These are phyloP conservation scores for Annulohypoxylon stygium DNA, from an alignment of 495 filamentous ascomycete species.

Conservation along the genomic window DNA sequence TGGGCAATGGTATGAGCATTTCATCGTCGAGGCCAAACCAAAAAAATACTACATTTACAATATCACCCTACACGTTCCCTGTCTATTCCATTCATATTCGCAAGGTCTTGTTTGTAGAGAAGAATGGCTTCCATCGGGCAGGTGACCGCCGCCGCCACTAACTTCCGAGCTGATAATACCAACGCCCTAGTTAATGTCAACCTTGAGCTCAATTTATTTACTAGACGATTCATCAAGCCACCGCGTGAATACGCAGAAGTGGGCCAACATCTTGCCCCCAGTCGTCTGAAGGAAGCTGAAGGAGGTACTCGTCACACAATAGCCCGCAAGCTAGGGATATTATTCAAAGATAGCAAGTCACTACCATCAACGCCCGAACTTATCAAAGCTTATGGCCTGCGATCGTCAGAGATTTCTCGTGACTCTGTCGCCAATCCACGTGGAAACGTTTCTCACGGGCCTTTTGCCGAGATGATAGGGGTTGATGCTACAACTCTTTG, in stretches of 20 bases:
- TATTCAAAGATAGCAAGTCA: conserved; percentile 46
- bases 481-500: conserved; percentile 55
- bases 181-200: conserved; percentile 4
- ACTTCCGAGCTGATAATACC: not conserved
- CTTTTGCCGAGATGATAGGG: conserved; percentile 24
- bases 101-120: not conserved
- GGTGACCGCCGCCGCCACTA: not conserved
- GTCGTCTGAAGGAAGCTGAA: not conserved
- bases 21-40: not conserved
- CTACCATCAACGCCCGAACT: conserved; percentile 53
- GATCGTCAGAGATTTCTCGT: conserved; percentile 54
- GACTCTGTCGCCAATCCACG: not conserved
- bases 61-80: not conserved
- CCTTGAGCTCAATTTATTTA: not conserved
- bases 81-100: no score
- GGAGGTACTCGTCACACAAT: conserved; percentile 40
- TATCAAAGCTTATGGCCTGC: conserved; percentile 54
- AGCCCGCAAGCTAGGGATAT: conserved; percentile 49
- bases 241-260: conserved; percentile 1
- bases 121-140: conserved; percentile 5
- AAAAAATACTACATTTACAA: not conserved
- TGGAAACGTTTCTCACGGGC: not conserved
- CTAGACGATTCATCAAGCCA: not conserved
- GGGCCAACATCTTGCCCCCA: not conserved
- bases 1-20: not conserved